phyloP scores from a whole-genome alignment of 345 rosid genomes.

The Camelina sativa region DNA sequence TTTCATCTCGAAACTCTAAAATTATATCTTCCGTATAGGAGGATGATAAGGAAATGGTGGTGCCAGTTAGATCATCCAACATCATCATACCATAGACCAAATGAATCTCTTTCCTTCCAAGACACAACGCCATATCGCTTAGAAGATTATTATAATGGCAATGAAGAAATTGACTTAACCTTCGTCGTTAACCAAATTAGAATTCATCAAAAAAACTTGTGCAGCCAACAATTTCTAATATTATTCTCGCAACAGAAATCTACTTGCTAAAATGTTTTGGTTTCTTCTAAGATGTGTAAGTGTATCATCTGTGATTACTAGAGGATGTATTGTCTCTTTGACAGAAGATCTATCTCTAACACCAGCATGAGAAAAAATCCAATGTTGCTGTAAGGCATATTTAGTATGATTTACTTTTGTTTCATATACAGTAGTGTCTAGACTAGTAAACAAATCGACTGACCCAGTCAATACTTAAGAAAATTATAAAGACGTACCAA shows the following conservation, averaged over 20 bases:
- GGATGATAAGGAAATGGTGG: neutral
- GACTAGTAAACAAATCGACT: neutral
- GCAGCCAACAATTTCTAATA: no score
- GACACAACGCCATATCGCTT: neutral
- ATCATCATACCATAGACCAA: neutral
- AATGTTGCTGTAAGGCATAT: neutral
- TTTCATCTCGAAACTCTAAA: neutral
- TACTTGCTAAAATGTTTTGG: neutral
- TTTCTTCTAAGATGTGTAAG: neutral
- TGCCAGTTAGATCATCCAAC: neutral
- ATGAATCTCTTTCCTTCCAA: neutral
- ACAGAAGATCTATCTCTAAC: neutral
- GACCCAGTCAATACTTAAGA: neutral
- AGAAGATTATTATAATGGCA: neutral
- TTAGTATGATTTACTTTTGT: neutral
- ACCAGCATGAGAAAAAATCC: neutral
- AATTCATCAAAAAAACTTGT: no score
- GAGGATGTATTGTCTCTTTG: no score
- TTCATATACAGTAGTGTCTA: neutral
- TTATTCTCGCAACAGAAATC: neutral
- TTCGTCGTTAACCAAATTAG: neutral
- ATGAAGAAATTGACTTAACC: neutral
- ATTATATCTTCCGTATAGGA: neutral
- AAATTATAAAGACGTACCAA: slow-evolving; percentile 1
- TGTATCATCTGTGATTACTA: no score